A percentile compares a stretch with the other conserved stretches of the same genome.
phyloP scores from a whole-genome alignment of 768 basidiomycete genomes.

The button mushroom (Agaricus bisporus) region DNA sequence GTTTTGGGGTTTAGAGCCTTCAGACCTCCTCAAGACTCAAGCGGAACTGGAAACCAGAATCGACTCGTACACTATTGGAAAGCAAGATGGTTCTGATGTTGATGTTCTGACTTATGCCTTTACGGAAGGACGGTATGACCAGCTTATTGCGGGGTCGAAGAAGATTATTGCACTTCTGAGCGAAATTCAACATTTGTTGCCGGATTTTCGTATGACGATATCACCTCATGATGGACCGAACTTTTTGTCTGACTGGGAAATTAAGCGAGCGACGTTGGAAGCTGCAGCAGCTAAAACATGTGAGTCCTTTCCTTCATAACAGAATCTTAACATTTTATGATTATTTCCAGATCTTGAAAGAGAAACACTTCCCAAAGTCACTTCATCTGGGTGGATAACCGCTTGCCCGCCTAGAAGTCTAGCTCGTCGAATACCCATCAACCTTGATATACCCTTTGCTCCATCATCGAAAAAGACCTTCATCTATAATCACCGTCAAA shows the following conservation, averaged over 20 bases:
- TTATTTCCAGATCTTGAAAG: constrained; percentile 19
- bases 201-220: constrained; percentile 40
- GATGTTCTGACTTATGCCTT: constrained; percentile 30
- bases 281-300: constrained; percentile 22
- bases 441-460: constrained; percentile 28
- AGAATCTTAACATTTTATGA: neutral
- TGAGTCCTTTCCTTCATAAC: constrained; percentile 12
- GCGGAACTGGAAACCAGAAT: constrained; percentile 29
- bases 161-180: constrained; percentile 30
- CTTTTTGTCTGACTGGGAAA: constrained; percentile 26
- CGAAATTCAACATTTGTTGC: constrained; percentile 33
- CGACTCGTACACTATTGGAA: constrained; percentile 37
- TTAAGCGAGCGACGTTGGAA: constrained; percentile 23
- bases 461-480: constrained; percentile 34
- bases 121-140: constrained; percentile 26
- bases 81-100: constrained; percentile 22
- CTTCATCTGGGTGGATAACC: constrained; percentile 30
- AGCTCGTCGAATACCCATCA: constrained; percentile 27
- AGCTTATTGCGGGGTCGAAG: constrained; percentile 26
- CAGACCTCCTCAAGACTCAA: constrained; percentile 31
- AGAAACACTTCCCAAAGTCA: constrained; percentile 27
- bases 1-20: constrained; percentile 65
- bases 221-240: constrained; percentile 39
- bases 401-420: constrained; percentile 33
- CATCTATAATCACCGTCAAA: constrained; percentile 38